Conservation (phyloP, 345 rosid genomes). For the Populus euphratica region DNA sequence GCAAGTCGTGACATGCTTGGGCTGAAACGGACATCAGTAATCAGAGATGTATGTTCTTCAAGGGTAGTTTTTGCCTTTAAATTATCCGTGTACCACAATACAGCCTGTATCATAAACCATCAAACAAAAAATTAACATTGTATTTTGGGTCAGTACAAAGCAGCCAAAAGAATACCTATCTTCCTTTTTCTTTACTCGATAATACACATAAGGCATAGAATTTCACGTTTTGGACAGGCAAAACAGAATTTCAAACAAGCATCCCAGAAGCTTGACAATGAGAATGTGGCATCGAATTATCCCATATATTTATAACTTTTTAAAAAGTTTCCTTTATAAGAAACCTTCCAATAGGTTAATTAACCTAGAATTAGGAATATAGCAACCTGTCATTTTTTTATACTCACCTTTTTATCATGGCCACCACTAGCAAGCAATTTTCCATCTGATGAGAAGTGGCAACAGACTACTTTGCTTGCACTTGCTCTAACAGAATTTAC, state of each 20-base stretch:
- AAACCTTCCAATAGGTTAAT: neutral
- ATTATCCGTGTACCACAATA: slow-evolving; percentile 71
- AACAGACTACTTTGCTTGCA: slow-evolving; percentile 65
- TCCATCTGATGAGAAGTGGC: slow-evolving; percentile 97
- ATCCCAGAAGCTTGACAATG: neutral
- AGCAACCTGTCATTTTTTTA: neutral
- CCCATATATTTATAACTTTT: neutral
- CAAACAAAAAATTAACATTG: neutral
- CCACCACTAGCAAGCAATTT: slow-evolving; percentile 96
- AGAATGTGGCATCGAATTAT: neutral
- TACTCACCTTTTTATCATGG: slow-evolving; percentile 86
- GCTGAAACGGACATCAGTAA: slow-evolving; percentile 94
- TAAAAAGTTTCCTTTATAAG: neutral
- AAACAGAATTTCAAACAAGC: neutral
- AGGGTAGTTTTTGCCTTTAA: slow-evolving; percentile 70
- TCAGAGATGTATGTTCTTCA: slow-evolving; percentile 73
- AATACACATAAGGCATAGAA: neutral
- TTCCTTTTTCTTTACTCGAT: neutral
- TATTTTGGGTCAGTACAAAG: neutral
- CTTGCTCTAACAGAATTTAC: slow-evolving; percentile 76
- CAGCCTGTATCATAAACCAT: slow-evolving; percentile 54
- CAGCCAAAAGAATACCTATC: neutral
- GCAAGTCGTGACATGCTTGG: slow-evolving; percentile 87
- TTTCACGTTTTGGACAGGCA: neutral
- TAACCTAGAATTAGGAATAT: neutral